Evolutionary conservation across 2,329 filamentous ascomycete genomes (phyloP), one percentile per base, ranked within the genome.

Genomic region (Peltaster fructicola): DNA sequence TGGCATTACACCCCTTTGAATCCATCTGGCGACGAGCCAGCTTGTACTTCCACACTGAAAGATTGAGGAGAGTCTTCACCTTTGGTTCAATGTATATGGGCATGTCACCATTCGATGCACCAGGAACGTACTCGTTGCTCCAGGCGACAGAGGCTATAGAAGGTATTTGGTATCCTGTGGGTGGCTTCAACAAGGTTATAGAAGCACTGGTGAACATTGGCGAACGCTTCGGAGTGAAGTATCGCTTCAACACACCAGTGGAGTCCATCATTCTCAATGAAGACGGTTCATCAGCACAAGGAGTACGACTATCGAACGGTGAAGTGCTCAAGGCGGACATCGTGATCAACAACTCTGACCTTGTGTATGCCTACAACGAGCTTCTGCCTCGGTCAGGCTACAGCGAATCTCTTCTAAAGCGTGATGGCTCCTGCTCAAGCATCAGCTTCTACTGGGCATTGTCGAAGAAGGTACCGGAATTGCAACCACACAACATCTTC

Each of bases 61-160:
- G 73, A 29, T 42, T 81, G 39, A 56, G 75, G 31, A 53, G 73
- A 14, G 73, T 75, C 0, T 81, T 81, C 35, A 80, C 75, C 0
- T 81, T 81, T 48, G 73, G 68, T 12, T 79, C 71, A 38, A 82
- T 81, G 75, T 81, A 82, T 41, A 75, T 81, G 69, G 76, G 76
- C 0, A 81, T 81, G 75, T 71, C 62, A 27, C 76, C 76, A 0
- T 81, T 75, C 42, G 72, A 78, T 41, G 74, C 76, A 0, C 76
- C 75, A 0, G 73, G 69, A 3, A 80, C 75, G 2, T 81, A 81
- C 50, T 72, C 64, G 23, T 47, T 81, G 30, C 53, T 81, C 25
- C 75, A 80, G 48, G 81, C 80, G 44, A 75, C 75, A 0, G 75
- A 81, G 51, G 51, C 79, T 15, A 69, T 71, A 0, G 73, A 82